A percentile compares a stretch with the other conserved stretches of the same genome.
Conservation (phyloP, 2,329 filamentous ascomycete species). For the Pseudogymnoascus sp. region DNA sequence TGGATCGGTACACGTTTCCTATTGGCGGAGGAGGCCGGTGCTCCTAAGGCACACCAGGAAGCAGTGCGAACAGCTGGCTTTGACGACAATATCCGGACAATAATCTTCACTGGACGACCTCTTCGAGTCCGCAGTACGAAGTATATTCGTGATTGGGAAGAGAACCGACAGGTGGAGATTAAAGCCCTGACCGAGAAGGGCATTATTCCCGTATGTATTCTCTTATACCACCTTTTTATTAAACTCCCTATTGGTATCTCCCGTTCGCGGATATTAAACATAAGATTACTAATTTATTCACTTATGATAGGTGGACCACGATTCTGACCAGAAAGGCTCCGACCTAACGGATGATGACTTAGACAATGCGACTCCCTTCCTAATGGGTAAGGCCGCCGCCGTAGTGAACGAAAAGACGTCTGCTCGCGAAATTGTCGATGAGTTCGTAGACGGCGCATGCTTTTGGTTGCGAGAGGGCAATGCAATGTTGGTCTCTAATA, state of each 20-base stretch:
- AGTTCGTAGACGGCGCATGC: constrained; percentile 86
- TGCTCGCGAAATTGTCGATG: constrained; percentile 87
- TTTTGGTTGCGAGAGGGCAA: no score
- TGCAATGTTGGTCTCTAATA: no score
- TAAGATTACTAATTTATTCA: no score
- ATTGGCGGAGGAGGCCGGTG: constrained; percentile 86
- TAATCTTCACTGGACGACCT: constrained; percentile 96
- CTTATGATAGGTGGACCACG: no score
- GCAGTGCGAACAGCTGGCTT: constrained; percentile 85
- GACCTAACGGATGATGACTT: constrained; percentile 71
- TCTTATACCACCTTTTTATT: no score
- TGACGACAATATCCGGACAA: constrained; percentile 92
- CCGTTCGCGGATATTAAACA: no score
- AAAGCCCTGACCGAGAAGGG: constrained; percentile 86
- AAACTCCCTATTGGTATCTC: no score
- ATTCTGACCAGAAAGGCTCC: constrained; percentile 84
- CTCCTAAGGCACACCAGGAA: constrained; percentile 88
- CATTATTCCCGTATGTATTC: constrained; percentile 86
- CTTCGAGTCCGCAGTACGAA: constrained; percentile 87
- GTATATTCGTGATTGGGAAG: constrained; percentile 95
- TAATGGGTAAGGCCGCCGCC: constrained; percentile 96
- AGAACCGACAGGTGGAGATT: constrained; percentile 81
- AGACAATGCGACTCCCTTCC: constrained; percentile 75
- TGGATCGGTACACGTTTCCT: constrained; percentile 98
- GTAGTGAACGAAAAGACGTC: constrained; percentile 88